phyloP scores from a whole-genome alignment of 129 eudicot species.

The Artemisia annua region DNA sequence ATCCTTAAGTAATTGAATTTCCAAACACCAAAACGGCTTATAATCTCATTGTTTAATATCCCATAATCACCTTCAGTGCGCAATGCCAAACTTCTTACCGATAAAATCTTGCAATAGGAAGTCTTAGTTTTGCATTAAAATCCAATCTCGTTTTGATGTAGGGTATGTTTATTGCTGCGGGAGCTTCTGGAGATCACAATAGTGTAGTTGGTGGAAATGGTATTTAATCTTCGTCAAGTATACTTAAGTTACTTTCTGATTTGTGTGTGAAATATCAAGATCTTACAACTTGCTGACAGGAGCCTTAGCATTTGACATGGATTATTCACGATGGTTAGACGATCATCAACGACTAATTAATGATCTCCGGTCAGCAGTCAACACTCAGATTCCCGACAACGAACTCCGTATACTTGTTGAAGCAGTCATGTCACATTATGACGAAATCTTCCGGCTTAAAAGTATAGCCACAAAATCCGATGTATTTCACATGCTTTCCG shows the following conservation, averaged over 20 bases:
- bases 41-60: too few relatives aligned
- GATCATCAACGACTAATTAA: slow-evolving; percentile 83
- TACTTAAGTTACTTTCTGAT: neutral
- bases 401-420: slow-evolving; percentile 81
- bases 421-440: slow-evolving; percentile 80
- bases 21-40: too few relatives aligned
- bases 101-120: neutral
- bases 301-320: slow-evolving; percentile 83
- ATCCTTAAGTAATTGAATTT: too few relatives aligned
- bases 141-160: slow-evolving; percentile 20
- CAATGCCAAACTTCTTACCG: too few relatives aligned
- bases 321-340: slow-evolving; percentile 83
- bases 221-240: slow-evolving; percentile 11
- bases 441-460: slow-evolving; percentile 77
- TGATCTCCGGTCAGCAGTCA: slow-evolving; percentile 75
- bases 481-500: slow-evolving; percentile 94
- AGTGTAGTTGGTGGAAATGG: slow-evolving; percentile 49
- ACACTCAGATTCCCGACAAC: slow-evolving; percentile 55
- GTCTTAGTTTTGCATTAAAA: neutral
- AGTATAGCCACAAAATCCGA: slow-evolving; percentile 71
- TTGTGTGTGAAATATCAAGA: neutral
- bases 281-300: slow-evolving; percentile 41
- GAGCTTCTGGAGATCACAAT: slow-evolving; percentile 53
- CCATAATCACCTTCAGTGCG: too few relatives aligned
- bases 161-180: slow-evolving; percentile 52